These are phyloP conservation scores for Aspergillus cejpii DNA, from an alignment of 2,329 filamentous ascomycete genomes.

Conservation along the genomic window DNA sequence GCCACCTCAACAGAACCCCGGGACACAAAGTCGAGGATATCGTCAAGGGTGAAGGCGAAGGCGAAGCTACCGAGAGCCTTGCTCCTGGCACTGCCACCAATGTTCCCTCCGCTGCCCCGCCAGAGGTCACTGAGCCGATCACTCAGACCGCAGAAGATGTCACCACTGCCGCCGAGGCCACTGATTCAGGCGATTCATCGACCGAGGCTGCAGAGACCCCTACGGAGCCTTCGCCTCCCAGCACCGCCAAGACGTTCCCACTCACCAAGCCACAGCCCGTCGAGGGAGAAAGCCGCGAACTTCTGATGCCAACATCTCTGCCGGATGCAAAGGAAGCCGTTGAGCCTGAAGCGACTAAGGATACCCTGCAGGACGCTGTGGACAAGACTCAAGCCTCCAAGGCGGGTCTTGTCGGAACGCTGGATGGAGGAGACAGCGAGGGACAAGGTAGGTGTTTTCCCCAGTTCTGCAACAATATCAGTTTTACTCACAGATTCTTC, in stretches of 20 bases:
- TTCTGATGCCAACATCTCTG: background rate
- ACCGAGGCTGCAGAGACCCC: slow-evolving; percentile 5
- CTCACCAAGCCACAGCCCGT: background rate
- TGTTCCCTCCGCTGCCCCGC: slow-evolving; percentile 7
- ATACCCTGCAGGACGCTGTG: slow-evolving; percentile 14
- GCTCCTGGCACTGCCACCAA: slow-evolving; percentile 13
- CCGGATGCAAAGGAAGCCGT: background rate
- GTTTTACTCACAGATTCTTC: background rate
- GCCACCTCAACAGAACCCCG: slow-evolving; percentile 14
- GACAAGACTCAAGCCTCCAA: slow-evolving; percentile 22
- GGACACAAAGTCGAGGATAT: slow-evolving; percentile 20
- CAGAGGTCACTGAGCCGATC: slow-evolving; percentile 6
- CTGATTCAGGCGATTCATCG: slow-evolving; percentile 2
- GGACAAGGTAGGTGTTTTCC: slow-evolving; percentile 15
- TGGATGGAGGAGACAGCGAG: slow-evolving; percentile 14
- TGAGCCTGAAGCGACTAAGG: background rate
- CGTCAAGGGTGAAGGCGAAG: slow-evolving; percentile 17
- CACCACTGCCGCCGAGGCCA: slow-evolving; percentile 3
- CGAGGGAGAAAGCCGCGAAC: background rate
- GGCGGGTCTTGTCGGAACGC: slow-evolving; percentile 12
- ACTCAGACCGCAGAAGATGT: slow-evolving; percentile 7
- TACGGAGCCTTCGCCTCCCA: background rate
- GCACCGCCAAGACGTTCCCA: background rate
- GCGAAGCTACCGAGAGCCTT: slow-evolving; percentile 11
- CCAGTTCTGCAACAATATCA: background rate